Conservation (phyloP, 495 filamentous ascomycete genomes). For the Aspergillus kassunensis region DNA sequence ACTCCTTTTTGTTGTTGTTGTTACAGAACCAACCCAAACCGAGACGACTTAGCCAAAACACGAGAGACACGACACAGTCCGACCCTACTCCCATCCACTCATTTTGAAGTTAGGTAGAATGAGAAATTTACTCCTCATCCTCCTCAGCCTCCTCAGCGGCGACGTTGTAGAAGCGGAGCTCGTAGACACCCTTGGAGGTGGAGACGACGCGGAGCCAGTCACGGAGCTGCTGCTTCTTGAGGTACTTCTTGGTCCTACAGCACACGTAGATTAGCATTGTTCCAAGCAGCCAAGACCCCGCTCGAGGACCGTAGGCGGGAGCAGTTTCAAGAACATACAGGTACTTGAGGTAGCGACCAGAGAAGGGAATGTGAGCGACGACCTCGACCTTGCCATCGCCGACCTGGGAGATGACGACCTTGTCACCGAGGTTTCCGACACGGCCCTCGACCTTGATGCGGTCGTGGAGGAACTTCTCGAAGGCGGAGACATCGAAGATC, state of each 20-base stretch:
- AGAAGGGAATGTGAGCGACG: constrained; percentile 94
- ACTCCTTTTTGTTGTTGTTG: constrained; percentile 5
- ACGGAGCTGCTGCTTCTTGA: constrained; percentile 99
- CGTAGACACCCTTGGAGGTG: constrained; percentile 94
- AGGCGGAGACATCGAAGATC: constrained; percentile 98
- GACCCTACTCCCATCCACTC: not conserved
- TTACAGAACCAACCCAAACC: not conserved
- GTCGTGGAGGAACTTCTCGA: constrained; percentile 99
- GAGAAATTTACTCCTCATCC: constrained; percentile 81
- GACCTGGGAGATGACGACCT: constrained; percentile 79
- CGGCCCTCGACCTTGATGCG: constrained; percentile 99
- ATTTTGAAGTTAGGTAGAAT: not conserved
- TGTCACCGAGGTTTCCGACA: constrained; percentile 95
- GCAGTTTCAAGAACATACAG: constrained; percentile 58
- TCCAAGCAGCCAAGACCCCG: not conserved
- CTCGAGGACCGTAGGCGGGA: not conserved
- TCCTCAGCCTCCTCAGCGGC: constrained; percentile 95
- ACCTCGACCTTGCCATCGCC: constrained; percentile 98
- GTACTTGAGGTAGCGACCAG: constrained; percentile 98
- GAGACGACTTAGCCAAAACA: too few species aligned
- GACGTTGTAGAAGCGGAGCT: constrained; percentile 99
- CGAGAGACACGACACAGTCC: not conserved
- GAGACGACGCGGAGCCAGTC: constrained; percentile 99
- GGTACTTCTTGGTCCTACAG: constrained; percentile 97
- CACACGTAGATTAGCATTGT: not conserved